Base-by-base conservation (phyloP, 306 rosid genomes). In the Inga leiocalycina region DNA sequence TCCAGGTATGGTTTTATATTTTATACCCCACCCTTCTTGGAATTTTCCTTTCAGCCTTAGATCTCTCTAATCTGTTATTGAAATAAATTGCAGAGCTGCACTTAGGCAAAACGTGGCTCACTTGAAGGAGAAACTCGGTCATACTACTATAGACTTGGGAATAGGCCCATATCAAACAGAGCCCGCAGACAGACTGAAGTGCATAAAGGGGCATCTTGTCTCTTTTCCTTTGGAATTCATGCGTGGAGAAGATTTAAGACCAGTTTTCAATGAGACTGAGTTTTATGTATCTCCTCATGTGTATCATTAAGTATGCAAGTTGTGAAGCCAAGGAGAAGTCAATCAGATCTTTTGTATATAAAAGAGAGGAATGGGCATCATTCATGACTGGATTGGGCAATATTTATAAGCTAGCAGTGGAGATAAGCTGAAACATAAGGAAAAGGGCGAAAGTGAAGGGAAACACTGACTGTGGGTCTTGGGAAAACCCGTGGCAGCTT, bases 151-250 rank as follows among this genome's bases (percentile, higher is more conserved):
- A 48, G 99, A 97, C 80, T 81, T 92, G 71, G 99, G 99, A 87
- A 91, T 97, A 41, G 95, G 97, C 57, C 97, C 97, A 8, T 85
- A 79, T 71, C 84, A 9, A 73, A 84, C 77, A 27, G 91, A 92
- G 79, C 90, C 93, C 1, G 74, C 52, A 66, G 95, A 88, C 41
- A 94, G 87, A 87, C 88, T 97, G 86, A 86, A 79, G 76, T 79
- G 81, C 71, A 83, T 94, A 52, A 90, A 77, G 84, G 99, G 98
- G 15, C 98, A 89, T 87, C 99, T 97, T 54, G 99, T 97, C 67
- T 97, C 90, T 5, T 94, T 92, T 86, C 98, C 99, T 13, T 81
- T 97, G 84, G 97, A 97, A 74, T 97, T 97, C 90, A 93, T 97
- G 92, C 82, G 93, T 80, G 89, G 88, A 70, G 99, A 97, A 92